Conservation (phyloP, 2,329 filamentous ascomycete genomes). For the Fusarium tanahbumbuense region DNA sequence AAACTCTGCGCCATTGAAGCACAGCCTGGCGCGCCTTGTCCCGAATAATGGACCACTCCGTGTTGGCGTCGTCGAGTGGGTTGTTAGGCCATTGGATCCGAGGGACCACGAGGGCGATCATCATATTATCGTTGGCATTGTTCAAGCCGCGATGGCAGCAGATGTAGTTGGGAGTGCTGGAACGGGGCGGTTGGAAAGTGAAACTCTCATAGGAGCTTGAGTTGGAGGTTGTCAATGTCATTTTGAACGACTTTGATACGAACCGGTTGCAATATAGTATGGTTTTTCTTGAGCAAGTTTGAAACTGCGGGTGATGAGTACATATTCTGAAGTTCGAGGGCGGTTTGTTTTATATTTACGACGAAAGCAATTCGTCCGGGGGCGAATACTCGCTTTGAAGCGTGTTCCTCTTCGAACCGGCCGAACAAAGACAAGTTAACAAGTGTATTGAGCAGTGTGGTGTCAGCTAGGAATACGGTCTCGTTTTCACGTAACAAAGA, state of each 20-base stretch:
- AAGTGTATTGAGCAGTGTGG: not conserved
- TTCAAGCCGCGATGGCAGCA: slow-evolving; percentile 19
- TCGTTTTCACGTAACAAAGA: not conserved
- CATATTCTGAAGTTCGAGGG: not conserved
- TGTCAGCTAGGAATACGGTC: not conserved
- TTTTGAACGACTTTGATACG: not conserved
- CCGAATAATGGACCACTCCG: slow-evolving; percentile 3
- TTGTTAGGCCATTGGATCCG: slow-evolving; percentile 30
- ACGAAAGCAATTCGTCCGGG: no score
- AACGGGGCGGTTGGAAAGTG: slow-evolving; percentile 16
- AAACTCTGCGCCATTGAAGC: not conserved
- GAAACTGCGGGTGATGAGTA: not conserved
- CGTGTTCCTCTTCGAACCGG: not conserved
- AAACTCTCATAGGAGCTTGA: slow-evolving; percentile 1
- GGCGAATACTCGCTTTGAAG: rapidly evolving
- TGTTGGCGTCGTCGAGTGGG: not conserved
- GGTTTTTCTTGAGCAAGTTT: not conserved
- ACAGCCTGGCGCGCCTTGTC: slow-evolving; percentile 5
- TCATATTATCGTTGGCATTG: slow-evolving; percentile 10
- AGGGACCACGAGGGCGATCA: slow-evolving; percentile 15
- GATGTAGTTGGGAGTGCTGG: slow-evolving; percentile 3
- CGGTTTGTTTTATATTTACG: not conserved
- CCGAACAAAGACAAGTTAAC: not conserved
- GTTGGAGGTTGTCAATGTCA: not conserved
- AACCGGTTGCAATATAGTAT: not conserved